Base-by-base conservation (phyloP, 2,329 filamentous ascomycete species). In the Cladosporium sp. region DNA sequence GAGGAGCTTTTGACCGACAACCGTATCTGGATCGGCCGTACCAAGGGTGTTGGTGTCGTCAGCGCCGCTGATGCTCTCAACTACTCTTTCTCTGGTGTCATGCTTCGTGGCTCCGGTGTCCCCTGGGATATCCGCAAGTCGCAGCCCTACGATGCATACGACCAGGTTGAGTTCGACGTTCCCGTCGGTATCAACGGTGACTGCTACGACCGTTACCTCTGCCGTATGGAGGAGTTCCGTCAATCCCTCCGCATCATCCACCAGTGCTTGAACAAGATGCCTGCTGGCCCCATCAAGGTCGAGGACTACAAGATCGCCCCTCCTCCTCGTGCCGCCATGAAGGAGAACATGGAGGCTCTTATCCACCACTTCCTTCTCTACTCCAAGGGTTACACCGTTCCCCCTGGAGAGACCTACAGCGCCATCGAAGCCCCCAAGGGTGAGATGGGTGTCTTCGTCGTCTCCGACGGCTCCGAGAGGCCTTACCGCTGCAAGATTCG, bases 341-440 rank as follows among this genome's bases (percentile, higher is more conserved):
- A 99, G 84, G 94, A 99, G 85, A 99, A 99, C 81, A 99, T 99
- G 95, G 94, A 99, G 80, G 92, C 94, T 37, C 84, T 99, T 42
- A 99, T 99, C 73, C 94, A 99, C 80, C 94, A 99, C 81, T 99
- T 99, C 83, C 79, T 99, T 65, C 86, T 99, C 55, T 99, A 93
- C 81, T 97, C 92, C 75, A 99, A 99, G 84, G 94, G 94, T 59
- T 99, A 99, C 77, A 84, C 91, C 44, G 94, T 99, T 3, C 94
- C 94, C 42, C 94, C 95, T 7, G 95, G 94, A 62, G 94, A 99
- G 82, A 99, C 94, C 5, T 99, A 99, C 82, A 92, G 88, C 47
- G 93, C 89, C 61, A 99, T 99, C 64, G 94, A 99, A 81, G 94
- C 95, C n/a, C 94, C 94, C 60, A 99, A 99, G 87, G 94, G 94